Base-by-base conservation (phyloP, 495 filamentous ascomycete species). In the Aspergillus carlsbadensis region DNA sequence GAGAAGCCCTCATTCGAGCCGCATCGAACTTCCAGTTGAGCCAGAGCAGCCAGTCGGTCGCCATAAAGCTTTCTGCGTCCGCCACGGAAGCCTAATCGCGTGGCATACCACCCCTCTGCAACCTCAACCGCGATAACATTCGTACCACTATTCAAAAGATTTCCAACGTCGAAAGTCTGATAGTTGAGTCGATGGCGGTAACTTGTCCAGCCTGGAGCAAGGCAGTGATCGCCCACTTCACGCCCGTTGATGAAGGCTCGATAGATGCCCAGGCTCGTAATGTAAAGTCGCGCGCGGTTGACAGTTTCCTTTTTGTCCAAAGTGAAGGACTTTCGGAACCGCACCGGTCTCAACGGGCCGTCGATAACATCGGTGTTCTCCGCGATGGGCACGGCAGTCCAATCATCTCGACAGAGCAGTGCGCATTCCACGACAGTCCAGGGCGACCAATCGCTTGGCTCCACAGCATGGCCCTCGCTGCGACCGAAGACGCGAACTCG, bases 41-140 rank as follows among this genome's bases (percentile, higher is more conserved):
- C 77, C 10, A 84, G 58, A 1, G 76, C 39, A 0, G 60, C 82
- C 14, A 82, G 51, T 6, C 63, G 63, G 44, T 81, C 71, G 0
- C 80, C 81, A 50, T 76, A 84, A n/a, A 78, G 51, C 31, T 60
- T 48, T 1, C 62, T 52, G 17, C 53, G 54, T 5, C 64, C 70
- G 17, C 67, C 68, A 5, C 50, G 55, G 22, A 71, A 78, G 0
- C 81, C 81, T n/a, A 84, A 58, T 14, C 78, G 68, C 10, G 75
- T 77, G 2, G 74, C 60, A 65, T 72, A 83, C 81, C 81, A 84
- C 0, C 81, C 81, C 41, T 84, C 81, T 0, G 70, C 80, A 15
- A 82, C 75, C 29, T 77, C 72, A 3, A 78, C 76, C 0, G 73
- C 77, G 46, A 84, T 68, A 0, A 60, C 70, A 61, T 82, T 82